Base-by-base conservation (phyloP, 192 early-diverging fungal species). In the Backusella sp. region DNA sequence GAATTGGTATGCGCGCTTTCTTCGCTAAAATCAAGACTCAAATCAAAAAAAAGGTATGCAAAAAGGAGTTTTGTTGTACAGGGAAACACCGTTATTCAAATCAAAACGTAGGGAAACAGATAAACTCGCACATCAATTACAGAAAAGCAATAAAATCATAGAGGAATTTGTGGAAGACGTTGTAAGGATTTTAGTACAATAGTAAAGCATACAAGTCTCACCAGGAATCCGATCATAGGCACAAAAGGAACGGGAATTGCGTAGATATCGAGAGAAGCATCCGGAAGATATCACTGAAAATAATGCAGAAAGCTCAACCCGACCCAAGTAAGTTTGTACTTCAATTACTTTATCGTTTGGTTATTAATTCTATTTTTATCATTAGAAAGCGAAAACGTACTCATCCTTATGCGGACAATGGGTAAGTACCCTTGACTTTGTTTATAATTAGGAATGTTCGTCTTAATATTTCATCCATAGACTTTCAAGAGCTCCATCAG, bases 61-160 rank as follows among this genome's bases (percentile, higher is more conserved):
- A 4, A 62, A 3, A 2, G 0, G 0, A 23, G 53, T 32, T 32
- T 32, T 32, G 32, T 32, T 32, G 32, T 3, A 39, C 37, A 12
- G 1, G 21, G n/a, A 56, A 21, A 21, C 7, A 21, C 19, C 19
- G 0, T 28, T 5, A 62, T n/a, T 28, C 12, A 23, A 62, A 8
- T 12, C 8, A 21, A 28, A 62, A 28, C 7, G 2, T 62, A 62
- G 56, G 12, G 56, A 62, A 62, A 62, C 56, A 0, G 56, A 62
- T 62, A 28, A 62, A 62, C 9, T 62, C 21, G 26, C 56, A 62
- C 12, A 62, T 28, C 56, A 62, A 14, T 28, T 62, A 30, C 56
- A 62, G 26, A 62, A 62, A 28, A 62, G 56, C 56, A 62, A 62
- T 62, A 62, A 62, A 62, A 62, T 62, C 21, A 62, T 62, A 23